These are phyloP conservation scores for Beta lomatogona DNA, from an alignment of 179 eudicot species.

Conservation along the genomic window DNA sequence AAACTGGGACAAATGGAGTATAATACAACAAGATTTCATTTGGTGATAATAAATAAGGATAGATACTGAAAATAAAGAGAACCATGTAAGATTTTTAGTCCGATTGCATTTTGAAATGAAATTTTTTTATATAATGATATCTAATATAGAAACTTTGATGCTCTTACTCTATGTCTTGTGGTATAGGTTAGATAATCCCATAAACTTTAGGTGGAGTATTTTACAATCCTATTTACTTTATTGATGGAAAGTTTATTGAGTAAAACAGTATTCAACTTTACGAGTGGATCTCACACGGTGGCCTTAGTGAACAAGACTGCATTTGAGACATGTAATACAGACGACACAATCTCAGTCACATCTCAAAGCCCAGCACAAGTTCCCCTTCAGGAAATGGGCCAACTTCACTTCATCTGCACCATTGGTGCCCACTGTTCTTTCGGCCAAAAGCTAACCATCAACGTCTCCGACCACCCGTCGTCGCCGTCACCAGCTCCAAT, in stretches of 20 bases:
- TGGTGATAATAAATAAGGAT: no score
- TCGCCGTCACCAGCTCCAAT: background rate
- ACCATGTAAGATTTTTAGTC: no score
- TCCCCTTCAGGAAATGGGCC: slow-evolving; percentile 15
- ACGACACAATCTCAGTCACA: slow-evolving; percentile 5
- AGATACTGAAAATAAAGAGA: no score
- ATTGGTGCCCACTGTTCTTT: slow-evolving; percentile 25
- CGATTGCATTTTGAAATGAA: no score
- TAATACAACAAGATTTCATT: no score
- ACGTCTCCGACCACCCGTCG: slow-evolving; percentile 6
- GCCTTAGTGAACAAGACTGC: slow-evolving; percentile 30
- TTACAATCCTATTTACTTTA: no score
- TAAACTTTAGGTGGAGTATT: no score
- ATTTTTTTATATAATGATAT: no score
- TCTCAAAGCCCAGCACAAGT: slow-evolving; percentile 19
- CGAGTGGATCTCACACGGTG: slow-evolving; percentile 34
- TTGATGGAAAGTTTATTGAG: background rate
- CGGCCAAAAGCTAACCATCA: slow-evolving; percentile 32
- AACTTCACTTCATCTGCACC: slow-evolving; percentile 32
- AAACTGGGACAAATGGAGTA: no score
- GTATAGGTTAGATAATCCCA: no score
- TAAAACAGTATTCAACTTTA: slow-evolving; percentile 30
- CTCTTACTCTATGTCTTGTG: no score
- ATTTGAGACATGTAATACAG: slow-evolving; percentile 16
- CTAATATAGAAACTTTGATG: no score